Evolutionary conservation across 1,139 yeast genomes (phyloP).

Genomic region (Candida sojae): DNA sequence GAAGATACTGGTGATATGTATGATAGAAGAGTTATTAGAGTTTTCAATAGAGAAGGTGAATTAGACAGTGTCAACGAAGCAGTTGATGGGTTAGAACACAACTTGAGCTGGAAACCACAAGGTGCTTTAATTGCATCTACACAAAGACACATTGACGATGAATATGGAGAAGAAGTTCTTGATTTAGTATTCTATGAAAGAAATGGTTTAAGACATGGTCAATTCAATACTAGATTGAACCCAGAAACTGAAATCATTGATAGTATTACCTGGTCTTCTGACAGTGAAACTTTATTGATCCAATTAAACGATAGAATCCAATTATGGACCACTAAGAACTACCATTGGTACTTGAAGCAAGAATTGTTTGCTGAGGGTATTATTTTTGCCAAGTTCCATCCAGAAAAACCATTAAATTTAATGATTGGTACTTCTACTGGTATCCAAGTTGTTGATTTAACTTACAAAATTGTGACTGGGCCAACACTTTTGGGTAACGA

Average conservation of each 20-base stretch:
- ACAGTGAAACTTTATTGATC: slow-evolving; percentile 77
- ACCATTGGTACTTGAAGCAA: slow-evolving; percentile 94
- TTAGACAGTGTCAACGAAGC: slow-evolving; percentile 90
- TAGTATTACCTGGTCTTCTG: slow-evolving; percentile 78
- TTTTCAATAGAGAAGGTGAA: slow-evolving; percentile 76
- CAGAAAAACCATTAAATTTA: slow-evolving; percentile 79
- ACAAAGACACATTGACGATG: slow-evolving; percentile 55
- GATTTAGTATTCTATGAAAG: slow-evolving; percentile 83
- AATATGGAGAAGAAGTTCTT: slow-evolving; percentile 49
- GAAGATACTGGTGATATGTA: slow-evolving; percentile 41
- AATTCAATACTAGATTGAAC: slow-evolving; percentile 67
- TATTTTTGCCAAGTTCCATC: slow-evolving; percentile 73
- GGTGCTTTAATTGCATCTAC: slow-evolving; percentile 87
- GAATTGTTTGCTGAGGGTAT: slow-evolving; percentile 52
- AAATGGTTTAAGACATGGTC: slow-evolving; percentile 91
- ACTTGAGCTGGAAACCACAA: slow-evolving; percentile 85
- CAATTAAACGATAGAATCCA: slow-evolving; percentile 64
- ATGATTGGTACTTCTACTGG: slow-evolving; percentile 56
- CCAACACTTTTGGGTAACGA: slow-evolving; percentile 70
- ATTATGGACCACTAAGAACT: slow-evolving; percentile 89
- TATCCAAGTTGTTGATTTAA: slow-evolving; percentile 68
- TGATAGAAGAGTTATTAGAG: slow-evolving; percentile 78
- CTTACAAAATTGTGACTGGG: slow-evolving; percentile 66
- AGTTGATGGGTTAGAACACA: slow-evolving; percentile 75
- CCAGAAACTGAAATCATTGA: slow-evolving; percentile 48